Base-by-base conservation (phyloP, 78 protist species). In the Chrysochromulina tobinii region DNA sequence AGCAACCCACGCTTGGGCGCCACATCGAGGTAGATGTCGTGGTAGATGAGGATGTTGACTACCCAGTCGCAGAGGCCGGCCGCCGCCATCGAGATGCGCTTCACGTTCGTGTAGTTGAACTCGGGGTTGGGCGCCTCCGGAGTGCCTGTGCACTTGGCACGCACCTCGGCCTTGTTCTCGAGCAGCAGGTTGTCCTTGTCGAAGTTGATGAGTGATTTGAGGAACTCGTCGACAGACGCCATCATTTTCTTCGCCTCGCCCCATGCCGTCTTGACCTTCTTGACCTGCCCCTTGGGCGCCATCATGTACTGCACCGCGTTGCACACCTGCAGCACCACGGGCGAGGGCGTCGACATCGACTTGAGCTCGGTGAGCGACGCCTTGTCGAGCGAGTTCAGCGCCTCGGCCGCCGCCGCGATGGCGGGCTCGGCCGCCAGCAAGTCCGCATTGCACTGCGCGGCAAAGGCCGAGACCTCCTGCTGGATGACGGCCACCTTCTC, bases 361-460 rank as follows among this genome's bases (percentile, higher is more conserved):
- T 94, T 94, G 23, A 96, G 85, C 89, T 96, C 96, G 20, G 91
- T 85, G 17, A 96, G 87, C 54, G 91, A n/a, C 11, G 23, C 67
- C 84, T 93, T 93, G 92, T 96, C 86, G 50, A 95, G 77, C 21
- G 5, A 75, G 93, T 96, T 61, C 54, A 97, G 94, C 21, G 98
- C 98, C 3, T 89, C 95, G 61, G 67, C 79, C n/a, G 98, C 97
- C n/a, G 90, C 93, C 55, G 58, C 81, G 66, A 97, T 84, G 7
- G 88, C 91, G 1, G 98, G 98, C 61, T 93, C 84, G 55, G 97
- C 98, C 21, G 69, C 75, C n/a, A 14, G 64, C 38, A 97, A 92
- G 59, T 94, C 98, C 25, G 25, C 66, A 25, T 90, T 77, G 93
- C 96, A 91, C 48, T 88, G 86, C 18, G 55, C 79, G 72, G 89